Base-by-base conservation (phyloP, 306 rosid genomes). In the Prunus davidiana region DNA sequence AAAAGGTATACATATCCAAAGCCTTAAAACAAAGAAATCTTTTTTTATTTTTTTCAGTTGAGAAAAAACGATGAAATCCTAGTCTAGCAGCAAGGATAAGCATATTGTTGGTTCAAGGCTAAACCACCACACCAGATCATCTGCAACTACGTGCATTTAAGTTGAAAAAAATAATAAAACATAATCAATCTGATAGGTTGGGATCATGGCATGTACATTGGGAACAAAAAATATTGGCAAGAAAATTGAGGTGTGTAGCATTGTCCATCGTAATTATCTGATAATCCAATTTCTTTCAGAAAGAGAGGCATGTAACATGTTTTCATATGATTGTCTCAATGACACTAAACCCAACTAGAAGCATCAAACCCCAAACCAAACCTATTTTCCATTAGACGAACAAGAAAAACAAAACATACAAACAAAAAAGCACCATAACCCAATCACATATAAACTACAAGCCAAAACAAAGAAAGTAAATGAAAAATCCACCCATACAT, bases 21-120 rank as follows among this genome's bases (percentile, higher is more conserved):
- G 18, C 64, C 74, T 34, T 43, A 8, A 16, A 51, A 16, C 16
- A 61, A 16, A 5, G 41, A 34, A 5, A 5, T 34, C 41, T 7
- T 34, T 34, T 34, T 34, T 34, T 24, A 8, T 34, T 34, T 1
- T 34, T 34, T 34, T 34, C 41, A 34, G 8, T 34, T 1, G 8
- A 5, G 41, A 1, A 34, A 34, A 34, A 34, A 34, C 41, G 41
- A 55, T 52, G 47, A 73, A 62, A 43, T 45, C 28, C 19, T 55
- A 64, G n/a, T 55, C 74, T 32, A 25, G n/a, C 66, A 69, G 56
- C 10, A 70, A 60, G 8, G 11, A 27, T 14, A n/a, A 69, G 70
- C 69, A 54, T 13, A 51, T 52, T 12, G 28, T 70, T 30, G 12
- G 47, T 56, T 66, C 57, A 70, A 70, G 65, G 64, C 65, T 70